Conservation (phyloP, 2,329 filamentous ascomycete species). For the Colletotrichum scovillei region DNA sequence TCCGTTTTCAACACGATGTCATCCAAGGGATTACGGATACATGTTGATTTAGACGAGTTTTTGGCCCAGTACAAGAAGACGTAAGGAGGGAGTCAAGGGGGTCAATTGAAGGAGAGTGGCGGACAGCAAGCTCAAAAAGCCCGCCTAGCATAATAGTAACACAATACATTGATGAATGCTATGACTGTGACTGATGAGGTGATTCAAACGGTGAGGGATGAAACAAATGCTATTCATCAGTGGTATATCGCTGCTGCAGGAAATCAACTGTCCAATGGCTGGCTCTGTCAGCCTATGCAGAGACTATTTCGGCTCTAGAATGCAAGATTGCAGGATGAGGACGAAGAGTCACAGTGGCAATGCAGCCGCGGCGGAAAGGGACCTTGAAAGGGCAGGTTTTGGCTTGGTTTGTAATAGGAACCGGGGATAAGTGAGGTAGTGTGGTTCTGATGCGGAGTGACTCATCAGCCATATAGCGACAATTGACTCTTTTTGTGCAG, state of each 20-base stretch:
- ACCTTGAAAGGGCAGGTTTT: background rate
- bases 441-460: conserved; percentile 20
- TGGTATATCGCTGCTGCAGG: background rate
- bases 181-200: background rate
- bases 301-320: conserved; percentile 2
- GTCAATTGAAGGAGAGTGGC: background rate
- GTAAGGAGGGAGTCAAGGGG: background rate
- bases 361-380: conserved; percentile 6
- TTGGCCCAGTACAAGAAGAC: conserved; percentile 47
- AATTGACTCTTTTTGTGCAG: conserved; percentile 11
- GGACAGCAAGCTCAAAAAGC: background rate
- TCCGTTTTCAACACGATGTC: conserved; percentile 60
- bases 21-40: conserved; percentile 61
- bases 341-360: conserved; percentile 28
- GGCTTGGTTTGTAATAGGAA: conserved; percentile 9
- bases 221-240: background rate
- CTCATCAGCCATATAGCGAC: conserved; percentile 28
- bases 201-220: conserved; percentile 12
- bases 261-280: background rate
- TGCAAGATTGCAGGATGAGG: background rate
- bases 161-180: background rate
- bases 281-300: background rate
- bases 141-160: background rate
- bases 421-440: background rate
- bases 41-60: conserved; percentile 64